phyloP scores from a whole-genome alignment of 257 asterid genomes.

The Salvia miltiorrhiza region DNA sequence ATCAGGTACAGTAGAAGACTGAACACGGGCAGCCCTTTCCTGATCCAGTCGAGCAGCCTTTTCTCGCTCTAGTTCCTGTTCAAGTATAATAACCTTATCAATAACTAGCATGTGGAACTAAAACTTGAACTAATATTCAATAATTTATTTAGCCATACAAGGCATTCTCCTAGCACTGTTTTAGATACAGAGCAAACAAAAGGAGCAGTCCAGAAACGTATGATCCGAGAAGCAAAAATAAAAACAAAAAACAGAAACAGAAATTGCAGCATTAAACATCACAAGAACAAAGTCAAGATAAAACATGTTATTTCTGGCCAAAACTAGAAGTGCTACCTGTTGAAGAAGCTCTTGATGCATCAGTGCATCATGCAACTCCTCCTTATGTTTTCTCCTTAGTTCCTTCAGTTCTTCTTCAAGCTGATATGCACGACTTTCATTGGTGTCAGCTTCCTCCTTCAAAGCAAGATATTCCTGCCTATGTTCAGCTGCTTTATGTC shows the following conservation, averaged over 20 bases:
- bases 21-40: conserved; percentile 67
- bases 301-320: neutral
- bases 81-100: conserved; percentile 5
- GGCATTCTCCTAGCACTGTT: neutral
- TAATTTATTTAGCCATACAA: neutral
- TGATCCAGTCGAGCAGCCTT: conserved; percentile 83
- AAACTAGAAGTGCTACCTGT: conserved; percentile 49
- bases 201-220: neutral
- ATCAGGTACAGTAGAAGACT: conserved; percentile 52
- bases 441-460: conserved; percentile 94
- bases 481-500: conserved; percentile 83
- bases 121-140: neutral
- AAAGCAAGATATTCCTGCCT: conserved; percentile 93
- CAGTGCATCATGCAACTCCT: conserved; percentile 79
- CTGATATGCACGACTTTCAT: conserved; percentile 72
- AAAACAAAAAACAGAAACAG: neutral
- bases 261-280: neutral
- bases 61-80: conserved; percentile 82
- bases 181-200: neutral
- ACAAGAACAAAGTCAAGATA: neutral
- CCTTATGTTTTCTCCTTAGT: conserved; percentile 81
- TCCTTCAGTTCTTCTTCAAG: conserved; percentile 79
- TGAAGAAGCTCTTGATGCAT: conserved; percentile 85
- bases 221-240: neutral
- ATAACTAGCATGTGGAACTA: neutral